Evolutionary conservation across 2,329 filamentous ascomycete species (phyloP).

Genomic region (Colletotrichum sp.): DNA sequence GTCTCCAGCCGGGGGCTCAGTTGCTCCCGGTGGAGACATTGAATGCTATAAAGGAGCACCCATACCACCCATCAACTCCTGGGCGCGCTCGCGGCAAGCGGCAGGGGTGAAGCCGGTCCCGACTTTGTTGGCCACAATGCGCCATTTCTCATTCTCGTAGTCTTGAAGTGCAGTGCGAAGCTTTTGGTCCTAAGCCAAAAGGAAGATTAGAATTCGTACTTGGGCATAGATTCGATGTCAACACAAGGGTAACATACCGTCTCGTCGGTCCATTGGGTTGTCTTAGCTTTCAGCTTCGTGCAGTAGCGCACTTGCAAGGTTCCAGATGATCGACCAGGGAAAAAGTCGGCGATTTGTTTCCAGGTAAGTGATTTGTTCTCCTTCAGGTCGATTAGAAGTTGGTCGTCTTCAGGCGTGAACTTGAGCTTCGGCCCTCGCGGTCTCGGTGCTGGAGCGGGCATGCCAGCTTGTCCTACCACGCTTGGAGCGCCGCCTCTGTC

Average conservation of each 20-base stretch:
- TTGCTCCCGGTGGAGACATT: conserved; percentile 54
- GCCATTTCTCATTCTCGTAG: conserved; percentile 92
- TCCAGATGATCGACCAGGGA: conserved; percentile 87
- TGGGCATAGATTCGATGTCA: neutral
- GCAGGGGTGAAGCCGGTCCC: conserved; percentile 87
- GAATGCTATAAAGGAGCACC: conserved; percentile 59
- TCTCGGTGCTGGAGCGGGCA: conserved; percentile 81
- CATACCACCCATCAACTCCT: conserved; percentile 55
- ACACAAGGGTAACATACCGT: conserved; percentile 67
- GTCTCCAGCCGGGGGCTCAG: conserved; percentile 51
- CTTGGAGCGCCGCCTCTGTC: conserved; percentile 73
- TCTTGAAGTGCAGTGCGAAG: conserved; percentile 79
- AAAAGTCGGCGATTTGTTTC: conserved; percentile 98
- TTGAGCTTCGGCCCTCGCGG: conserved; percentile 90
- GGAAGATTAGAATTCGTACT: conserved; percentile 15
- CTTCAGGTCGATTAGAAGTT: conserved; percentile 85
- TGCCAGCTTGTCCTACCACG: conserved; percentile 84
- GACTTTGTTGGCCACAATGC: conserved; percentile 88
- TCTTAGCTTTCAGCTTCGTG: conserved; percentile 93
- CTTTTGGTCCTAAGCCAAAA: conserved; percentile 69
- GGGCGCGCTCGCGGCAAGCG: conserved; percentile 82
- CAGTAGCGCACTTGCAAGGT: conserved; percentile 94
- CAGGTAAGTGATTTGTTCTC: conserved; percentile 94
- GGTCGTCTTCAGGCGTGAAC: conserved; percentile 92
- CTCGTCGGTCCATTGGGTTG: conserved; percentile 91